Evolutionary conservation across 805 yeast species (phyloP), one percentile per base, ranked within the genome.

Genomic region (Candida glaebosa): DNA sequence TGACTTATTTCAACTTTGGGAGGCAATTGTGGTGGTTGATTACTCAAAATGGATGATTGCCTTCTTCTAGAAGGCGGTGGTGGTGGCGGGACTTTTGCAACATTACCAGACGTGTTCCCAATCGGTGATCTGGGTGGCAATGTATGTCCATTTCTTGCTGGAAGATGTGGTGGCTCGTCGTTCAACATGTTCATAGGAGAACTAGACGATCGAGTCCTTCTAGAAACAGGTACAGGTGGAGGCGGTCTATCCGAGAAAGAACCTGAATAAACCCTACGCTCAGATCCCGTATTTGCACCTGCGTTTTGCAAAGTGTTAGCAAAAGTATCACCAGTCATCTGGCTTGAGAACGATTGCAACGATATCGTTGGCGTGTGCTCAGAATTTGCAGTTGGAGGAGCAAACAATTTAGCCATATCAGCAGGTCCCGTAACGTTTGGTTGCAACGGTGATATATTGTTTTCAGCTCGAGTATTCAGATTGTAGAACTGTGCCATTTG

Each of bases 1-100:
- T 46, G 38, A 34, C 22, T 17, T 20, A 31, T 8, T 36, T 14
- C 39, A 36, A 51, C 47, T 43, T 56, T 52, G 5, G 71, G 65
- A n/a, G 67, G 66, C 28, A 59, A 45, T 19, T 63, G 54, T 4
- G 62, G 57, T 14, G 60, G 56, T 1, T 22, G 44, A 37, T 31
- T 18, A 24, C 25, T 19, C 8, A 43, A 18, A n/a, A 39, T 19
- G 6, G 58, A 51, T 5, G 49, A 38, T 25, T 50, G 55, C 26
- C 65, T 46, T 41, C 70, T 56, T 45, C 72, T 52, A 15, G 67
- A 56, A 7, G 71, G 69, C 2, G 75, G 73, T 1, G 74, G 74
- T 1, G 72, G 73, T 1, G 73, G 71, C 9, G 71, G 69, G 58
- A 69, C 41, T 57, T 53, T 43, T 51, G 59, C 18, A 39, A 58